Conservation (phyloP, 768 basidiomycete genomes). For the Hericium erinaceus region DNA sequence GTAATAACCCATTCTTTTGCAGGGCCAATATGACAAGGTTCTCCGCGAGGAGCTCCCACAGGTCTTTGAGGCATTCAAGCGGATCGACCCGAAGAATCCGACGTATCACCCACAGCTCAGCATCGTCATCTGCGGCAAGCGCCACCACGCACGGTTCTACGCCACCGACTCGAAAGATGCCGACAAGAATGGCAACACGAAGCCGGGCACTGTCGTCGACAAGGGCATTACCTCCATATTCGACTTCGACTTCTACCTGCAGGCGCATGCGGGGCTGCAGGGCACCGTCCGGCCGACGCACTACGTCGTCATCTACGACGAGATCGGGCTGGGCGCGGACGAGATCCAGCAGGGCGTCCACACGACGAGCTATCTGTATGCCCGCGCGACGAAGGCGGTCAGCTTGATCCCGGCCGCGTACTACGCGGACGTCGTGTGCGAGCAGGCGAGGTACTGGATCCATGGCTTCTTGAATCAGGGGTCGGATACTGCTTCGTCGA, state of each 20-base stretch:
- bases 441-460: constrained; percentile 67
- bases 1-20: background rate
- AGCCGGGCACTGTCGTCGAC: constrained; percentile 75
- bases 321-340: constrained; percentile 59
- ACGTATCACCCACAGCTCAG: constrained; percentile 56
- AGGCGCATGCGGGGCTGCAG: constrained; percentile 69
- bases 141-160: constrained; percentile 55
- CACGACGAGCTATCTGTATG: constrained; percentile 63
- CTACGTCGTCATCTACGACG: constrained; percentile 75
- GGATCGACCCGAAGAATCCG: constrained; percentile 31
- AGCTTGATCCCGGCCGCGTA: constrained; percentile 74
- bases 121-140: constrained; percentile 75
- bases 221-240: constrained; percentile 53
- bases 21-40: constrained; percentile 70
- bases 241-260: constrained; percentile 25
- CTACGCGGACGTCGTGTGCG: constrained; percentile 77
- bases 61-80: constrained; percentile 53
- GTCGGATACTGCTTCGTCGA: constrained; percentile 17
- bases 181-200: constrained; percentile 65
- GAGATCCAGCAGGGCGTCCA: constrained; percentile 68
- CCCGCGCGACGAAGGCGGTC: constrained; percentile 77
- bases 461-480: constrained; percentile 53
- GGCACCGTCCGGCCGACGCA: constrained; percentile 68
- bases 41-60: constrained; percentile 51
- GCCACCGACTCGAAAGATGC: constrained; percentile 40